Evolutionary conservation across 2,329 filamentous ascomycete species (phyloP), one percentile per base, ranked within the genome.

Genomic region (Thielaviopsis ethacetica): DNA sequence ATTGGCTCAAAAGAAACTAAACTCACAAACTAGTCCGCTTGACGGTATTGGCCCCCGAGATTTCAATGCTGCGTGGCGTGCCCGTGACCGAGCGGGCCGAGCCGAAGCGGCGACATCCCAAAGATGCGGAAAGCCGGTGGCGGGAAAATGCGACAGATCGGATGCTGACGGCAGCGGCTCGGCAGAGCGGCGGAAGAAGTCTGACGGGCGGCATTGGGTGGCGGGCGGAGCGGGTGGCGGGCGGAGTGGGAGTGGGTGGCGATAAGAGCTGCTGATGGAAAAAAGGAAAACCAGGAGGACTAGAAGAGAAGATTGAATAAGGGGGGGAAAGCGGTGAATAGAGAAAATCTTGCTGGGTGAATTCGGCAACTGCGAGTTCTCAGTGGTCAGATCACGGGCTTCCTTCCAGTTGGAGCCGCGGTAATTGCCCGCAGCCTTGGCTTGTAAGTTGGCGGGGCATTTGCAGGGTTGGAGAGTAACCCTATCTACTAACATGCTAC

Each of bases 21-120:
- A 57, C 59, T 61, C 52, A 61, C 59, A 61, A 24, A n/a, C 57
- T 59, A 22, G 21, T 15, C 9, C 51, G 22, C 27, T 49, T 58
- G 24, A 22, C 26, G 12, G 44, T 3, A 5, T 24, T 21, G 17
- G n/a, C 3, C 5, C 44, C 44, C 44, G 44, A 49, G 19, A 49
- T 49, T n/a, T 49, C 44, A 49, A 49, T 49, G n/a, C 44, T 49
- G 15, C n/a, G 44, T 12, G 44, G n/a, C 7, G 15, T 19, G 15
- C 6, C n/a, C 44, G 44, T 49, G 15, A 49, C 44, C 6, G 17
- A 10, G 2, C 38, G 17, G n/a, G 15, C 44, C n/a, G 44, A 21
- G n/a, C 9, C 17, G 9, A 49, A 49, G 3, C n/a, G 44, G 19
- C 44, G 44, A 4, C 44, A 4, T n/a, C 15, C 38, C 2, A 44